A percentile compares a stretch with the other conserved stretches of the same genome.
These are phyloP conservation scores for Microthyrium microscopicum DNA, from an alignment of 2,329 filamentous ascomycete species.

Conservation along the genomic window DNA sequence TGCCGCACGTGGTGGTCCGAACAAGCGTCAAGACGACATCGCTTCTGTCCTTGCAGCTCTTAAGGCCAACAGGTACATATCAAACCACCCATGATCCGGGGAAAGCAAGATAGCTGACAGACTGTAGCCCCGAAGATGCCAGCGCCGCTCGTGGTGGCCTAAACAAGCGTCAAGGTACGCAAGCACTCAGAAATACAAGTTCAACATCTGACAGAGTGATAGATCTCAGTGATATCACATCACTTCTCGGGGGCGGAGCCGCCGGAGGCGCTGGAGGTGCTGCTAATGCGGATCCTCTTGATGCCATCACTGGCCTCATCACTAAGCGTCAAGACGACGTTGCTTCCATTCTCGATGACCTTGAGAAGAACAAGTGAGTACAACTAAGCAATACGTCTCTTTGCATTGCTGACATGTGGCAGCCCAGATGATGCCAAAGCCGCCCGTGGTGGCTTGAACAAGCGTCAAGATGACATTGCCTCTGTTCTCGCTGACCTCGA, in stretches of 20 bases:
- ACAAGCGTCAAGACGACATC: constrained; percentile 3
- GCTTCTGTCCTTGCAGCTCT: constrained; percentile 2
- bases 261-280: too few relatives aligned
- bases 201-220: too few relatives aligned
- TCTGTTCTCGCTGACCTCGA: not conserved
- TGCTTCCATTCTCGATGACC: constrained; percentile 1
- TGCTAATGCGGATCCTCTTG: too few relatives aligned
- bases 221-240: too few relatives aligned
- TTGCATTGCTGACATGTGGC: too few relatives aligned
- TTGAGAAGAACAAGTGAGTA: not conserved
- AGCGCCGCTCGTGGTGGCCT: not conserved
- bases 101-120: too few relatives aligned
- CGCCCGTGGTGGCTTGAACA: not conserved
- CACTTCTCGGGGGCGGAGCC: too few relatives aligned
- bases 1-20: not conserved
- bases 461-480: constrained; percentile 4
- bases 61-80: not conserved
- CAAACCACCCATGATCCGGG: too few relatives aligned
- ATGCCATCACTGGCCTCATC: too few relatives aligned
- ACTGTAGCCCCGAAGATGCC: constrained; percentile 3
- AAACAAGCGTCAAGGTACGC: constrained; percentile 2
- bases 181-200: too few relatives aligned
- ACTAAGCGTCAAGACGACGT: constrained; percentile 3
- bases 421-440: constrained; percentile 2
- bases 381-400: too few relatives aligned